These are phyloP conservation scores for Hanseniaspora pseudoguilliermondii DNA, from an alignment of 805 yeast genomes.

Conservation along the genomic window DNA sequence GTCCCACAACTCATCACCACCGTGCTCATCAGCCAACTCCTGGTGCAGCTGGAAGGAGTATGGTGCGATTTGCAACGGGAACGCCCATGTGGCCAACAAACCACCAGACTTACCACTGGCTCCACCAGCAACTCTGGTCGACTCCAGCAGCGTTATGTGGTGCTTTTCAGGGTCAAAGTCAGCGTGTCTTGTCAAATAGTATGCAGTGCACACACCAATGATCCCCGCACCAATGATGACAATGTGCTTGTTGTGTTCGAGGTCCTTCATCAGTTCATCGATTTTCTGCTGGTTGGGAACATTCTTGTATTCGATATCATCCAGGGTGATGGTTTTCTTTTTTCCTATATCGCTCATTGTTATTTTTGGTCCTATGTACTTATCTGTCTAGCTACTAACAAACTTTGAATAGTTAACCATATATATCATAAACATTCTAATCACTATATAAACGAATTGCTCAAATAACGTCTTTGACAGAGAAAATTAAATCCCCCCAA, in stretches of 20 bases:
- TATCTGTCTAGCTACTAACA: background rate
- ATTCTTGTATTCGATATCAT: conserved; percentile 12
- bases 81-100: conserved; percentile 86
- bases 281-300: conserved; percentile 10
- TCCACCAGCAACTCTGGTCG: conserved; percentile 90
- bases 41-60: conserved; percentile 76
- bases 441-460: too few relatives aligned
- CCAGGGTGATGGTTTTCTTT: conserved; percentile 10
- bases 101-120: conserved; percentile 98
- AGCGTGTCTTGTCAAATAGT: conserved; percentile 73
- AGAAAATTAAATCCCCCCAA: too few relatives aligned
- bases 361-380: background rate
- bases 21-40: conserved; percentile 60
- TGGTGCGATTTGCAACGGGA: conserved; percentile 88
- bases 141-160: conserved; percentile 75
- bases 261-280: conserved; percentile 1
- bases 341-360: background rate
- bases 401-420: too few relatives aligned
- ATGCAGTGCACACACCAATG: conserved; percentile 90
- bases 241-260: conserved; percentile 55
- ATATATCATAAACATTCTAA: too few relatives aligned
- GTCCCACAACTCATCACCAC: conserved; percentile 87
- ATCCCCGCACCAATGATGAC: conserved; percentile 91
- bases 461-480: too few relatives aligned
- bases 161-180: conserved; percentile 57